Conservation (phyloP, 495 filamentous ascomycete species). For the Aspergillus wentii region DNA sequence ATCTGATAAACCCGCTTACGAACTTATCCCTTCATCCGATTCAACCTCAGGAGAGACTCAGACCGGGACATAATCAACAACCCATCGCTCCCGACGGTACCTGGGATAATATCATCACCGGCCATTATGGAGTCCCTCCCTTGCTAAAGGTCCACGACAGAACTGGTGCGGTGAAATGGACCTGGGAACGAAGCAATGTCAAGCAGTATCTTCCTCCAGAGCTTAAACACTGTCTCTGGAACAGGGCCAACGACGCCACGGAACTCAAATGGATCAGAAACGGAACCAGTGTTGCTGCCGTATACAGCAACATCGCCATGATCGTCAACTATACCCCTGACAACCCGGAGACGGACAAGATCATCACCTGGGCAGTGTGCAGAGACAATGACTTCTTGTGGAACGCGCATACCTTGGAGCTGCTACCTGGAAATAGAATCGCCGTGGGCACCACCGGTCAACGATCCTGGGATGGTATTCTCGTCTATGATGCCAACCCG, state of each 20-base stretch:
- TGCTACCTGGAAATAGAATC: conserved; percentile 16
- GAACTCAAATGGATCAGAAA: conserved; percentile 24
- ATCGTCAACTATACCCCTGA: conserved; percentile 25
- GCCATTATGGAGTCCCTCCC: conserved; percentile 19
- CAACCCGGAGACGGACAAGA: conserved; percentile 19
- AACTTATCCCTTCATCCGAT: conserved; percentile 1
- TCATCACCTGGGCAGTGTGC: conserved; percentile 22
- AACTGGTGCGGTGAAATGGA: conserved; percentile 19
- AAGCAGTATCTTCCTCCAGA: conserved; percentile 12
- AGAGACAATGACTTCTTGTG: conserved; percentile 16
- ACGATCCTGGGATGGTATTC: conserved; percentile 22
- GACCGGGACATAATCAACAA: conserved; percentile 1
- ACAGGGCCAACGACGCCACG: conserved; percentile 22
- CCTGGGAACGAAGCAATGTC: conserved; percentile 19
- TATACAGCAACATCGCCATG: conserved; percentile 18
- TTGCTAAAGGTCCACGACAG: conserved; percentile 22
- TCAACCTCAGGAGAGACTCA: conserved; percentile 2
- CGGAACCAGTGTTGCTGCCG: conserved; percentile 17
- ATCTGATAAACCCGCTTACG: neutral
- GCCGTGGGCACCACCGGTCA: conserved; percentile 24
- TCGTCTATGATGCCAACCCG: conserved; percentile 20
- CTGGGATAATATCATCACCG: conserved; percentile 25
- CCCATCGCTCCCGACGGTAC: neutral
- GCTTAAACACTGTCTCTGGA: conserved; percentile 14
- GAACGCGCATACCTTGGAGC: conserved; percentile 24